phyloP scores from a whole-genome alignment of 352 stramenopile genomes.

The Thalassiosira livingstoniorum region DNA sequence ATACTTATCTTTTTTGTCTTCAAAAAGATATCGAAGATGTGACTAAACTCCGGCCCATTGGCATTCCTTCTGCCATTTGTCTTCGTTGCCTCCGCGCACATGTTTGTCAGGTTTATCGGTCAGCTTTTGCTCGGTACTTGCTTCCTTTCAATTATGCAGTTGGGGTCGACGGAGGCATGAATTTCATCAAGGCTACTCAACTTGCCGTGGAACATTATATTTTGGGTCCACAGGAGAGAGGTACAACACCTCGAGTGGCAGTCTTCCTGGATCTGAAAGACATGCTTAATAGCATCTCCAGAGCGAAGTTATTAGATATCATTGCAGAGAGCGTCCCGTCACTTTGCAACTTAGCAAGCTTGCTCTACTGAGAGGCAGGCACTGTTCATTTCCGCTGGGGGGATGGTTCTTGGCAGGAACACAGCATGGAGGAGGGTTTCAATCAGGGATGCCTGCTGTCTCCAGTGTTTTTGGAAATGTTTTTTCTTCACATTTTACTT shows the following conservation, averaged over 20 bases:
- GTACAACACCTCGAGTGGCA: not conserved
- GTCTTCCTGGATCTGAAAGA: constrained; percentile 11
- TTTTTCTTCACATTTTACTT: not conserved
- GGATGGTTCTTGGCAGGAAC: not conserved
- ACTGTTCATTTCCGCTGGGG: not conserved
- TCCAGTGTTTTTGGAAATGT: not conserved
- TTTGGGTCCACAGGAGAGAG: not conserved
- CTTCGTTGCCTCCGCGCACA: no score
- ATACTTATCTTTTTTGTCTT: no score
- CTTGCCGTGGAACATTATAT: no score
- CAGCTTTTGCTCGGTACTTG: constrained; percentile 12
- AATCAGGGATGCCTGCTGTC: constrained; percentile 25
- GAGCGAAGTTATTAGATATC: not conserved
- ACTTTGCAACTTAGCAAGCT: not conserved
- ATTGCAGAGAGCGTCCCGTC: not conserved
- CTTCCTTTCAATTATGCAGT: not conserved
- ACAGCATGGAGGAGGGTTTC: constrained; percentile 16
- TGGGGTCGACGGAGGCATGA: not conserved
- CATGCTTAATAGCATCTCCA: constrained; percentile 26
- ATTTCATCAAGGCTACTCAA: not conserved
- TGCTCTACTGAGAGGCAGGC: not conserved
- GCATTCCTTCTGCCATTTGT: no score
- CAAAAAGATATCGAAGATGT: no score
- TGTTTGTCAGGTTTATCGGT: not conserved
- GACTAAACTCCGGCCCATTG: no score